Evolutionary conservation across 2,329 filamentous ascomycete genomes (phyloP), one percentile per base, ranked within the genome.

Genomic region (Neonectria hederae): DNA sequence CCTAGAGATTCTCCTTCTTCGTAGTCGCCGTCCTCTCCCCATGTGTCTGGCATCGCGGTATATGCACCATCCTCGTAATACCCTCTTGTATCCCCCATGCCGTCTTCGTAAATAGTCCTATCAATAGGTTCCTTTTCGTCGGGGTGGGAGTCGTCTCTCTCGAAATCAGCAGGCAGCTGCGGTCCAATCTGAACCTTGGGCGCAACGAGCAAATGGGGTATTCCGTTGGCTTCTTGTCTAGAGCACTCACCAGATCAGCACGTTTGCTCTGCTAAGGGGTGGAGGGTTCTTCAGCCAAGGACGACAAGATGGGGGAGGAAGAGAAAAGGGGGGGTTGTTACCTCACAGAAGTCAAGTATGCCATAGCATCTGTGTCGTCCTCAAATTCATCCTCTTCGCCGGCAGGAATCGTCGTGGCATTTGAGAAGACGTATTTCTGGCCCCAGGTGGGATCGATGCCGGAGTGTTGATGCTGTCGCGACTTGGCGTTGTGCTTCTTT

Each of bases 31-130:
- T 75, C 69, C 24, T 77, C 75, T 11, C 75, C 73, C 48, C 76
- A 68, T 24, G 69, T 69, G 28, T 83, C 79, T 0, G 87, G 84
- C 3, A 85, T 82, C 4, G 89, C 91, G 24, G 90, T 87, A 76
- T 93, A 97, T 40, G 92, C 91, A 53, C 93, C 94, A 70, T 97
- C 92, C 17, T 89, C 82, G 76, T 92, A 96, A 74, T 88, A 90
- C 11, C 90, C 91, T 59, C 86, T 80, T 22, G 83, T 80, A 71
- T 90, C 87, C 57, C 84, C 83, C 21, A 78, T 66, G 6, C 83
- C 83, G 61, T 81, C 75, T 9, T 82, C 73, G 72, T 89, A 88
- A 45, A 86, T 82, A 32, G 74, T 76, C 54, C 78, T 76, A 63
- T 84, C 81, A 4, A 76, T 57, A 17, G 69, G 26, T n/a, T 76